Evolutionary conservation across 2,329 filamentous ascomycete genomes (phyloP), one percentile per base, ranked within the genome.

Genomic region (Colletotrichum sp.): DNA sequence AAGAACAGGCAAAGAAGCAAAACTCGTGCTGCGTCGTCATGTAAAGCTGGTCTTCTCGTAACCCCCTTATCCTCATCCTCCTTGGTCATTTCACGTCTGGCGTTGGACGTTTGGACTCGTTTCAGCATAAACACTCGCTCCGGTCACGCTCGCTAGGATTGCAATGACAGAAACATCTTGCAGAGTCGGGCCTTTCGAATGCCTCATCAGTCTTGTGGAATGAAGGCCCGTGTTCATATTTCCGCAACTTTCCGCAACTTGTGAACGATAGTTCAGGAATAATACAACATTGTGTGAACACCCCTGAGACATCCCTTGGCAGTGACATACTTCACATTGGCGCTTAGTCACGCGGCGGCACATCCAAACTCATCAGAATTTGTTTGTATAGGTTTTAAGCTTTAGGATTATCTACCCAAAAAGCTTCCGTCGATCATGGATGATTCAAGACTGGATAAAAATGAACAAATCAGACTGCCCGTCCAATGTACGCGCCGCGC

Each of bases 1-100:
- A 69, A 90, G 89, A 88, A 84, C 87, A 93, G 89, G 93, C 93
- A 82, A 95, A 95, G 90, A 95, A 95, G 87, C 93, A 95, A 84
- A 95, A 95, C 86, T 94, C 92, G 28, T 95, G 94, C 90, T 95
- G 93, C 83, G 81, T 92, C 75, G 82, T 94, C 80, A 94, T 94
- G 92, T 95, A 90, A 82, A 74, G 18, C 52, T n/a, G 26, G 55
- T 18, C 14, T 21, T 39, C 57, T n/a, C n/a, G 26, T 24, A 24
- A 30, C 12, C 24, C 55, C 21, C 24, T 26, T 21, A 28, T 57
- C 63, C n/a, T 34, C 28, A 18, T 55, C 30, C 21, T 43, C 34
- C 39, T 61, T 77, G 28, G 63, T 75, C 68, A 66, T 68, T 72
- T 70, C 39, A 59, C 55, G 52, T 77, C 72, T 79, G 82, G 83